Evolutionary conservation across 257 asterid species (phyloP), one percentile per base, ranked within the genome.

Genomic region (Knoxia roxburghii): DNA sequence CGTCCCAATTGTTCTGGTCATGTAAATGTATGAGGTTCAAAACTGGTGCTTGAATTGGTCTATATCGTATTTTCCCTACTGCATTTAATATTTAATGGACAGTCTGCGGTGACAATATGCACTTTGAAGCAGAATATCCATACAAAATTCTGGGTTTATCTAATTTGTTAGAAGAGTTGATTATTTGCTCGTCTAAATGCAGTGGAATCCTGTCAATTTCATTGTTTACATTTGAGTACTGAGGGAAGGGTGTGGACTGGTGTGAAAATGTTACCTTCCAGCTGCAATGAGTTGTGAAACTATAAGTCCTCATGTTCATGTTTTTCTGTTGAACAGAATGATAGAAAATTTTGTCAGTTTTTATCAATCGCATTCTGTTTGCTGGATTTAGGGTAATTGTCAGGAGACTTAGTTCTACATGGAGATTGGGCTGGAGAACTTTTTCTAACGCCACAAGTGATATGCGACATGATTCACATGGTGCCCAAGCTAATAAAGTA

Each of bases 401-500:
- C 65, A 80, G 78, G 75, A 78, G 82, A 74, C 64, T 78, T 83
- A 73, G 54, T 17, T 18, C 39, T 52, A 75, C 70, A 61, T 67
- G 79, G 74, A 84, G 76, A 68, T 80, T 58, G 73, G 75, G 76
- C 18, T 75, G 50, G 66, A 85, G 90, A 80, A 65, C 81, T 60
- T 73, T 90, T 35, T 81, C 86, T 50, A 75, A 78, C 65, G 73
- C 67, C 65, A 75, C 88, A 56, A 80, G 81, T 52, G 80, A 64
- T 55, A 73, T 71, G 73, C 68, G 68, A 54, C 77, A 83, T 39
- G 81, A 68, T 72, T 76, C 79, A 39, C 64, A 52, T 48, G 64
- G 46, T 29, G 71, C 71, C 57, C 82, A 76, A 72, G 88, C 86
- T 68, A 69, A 79, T 74, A 37, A 37, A 33, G 48, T 77, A 74